phyloP scores from a whole-genome alignment of 202 grass and related monocot species.

The Carex arenaria region DNA sequence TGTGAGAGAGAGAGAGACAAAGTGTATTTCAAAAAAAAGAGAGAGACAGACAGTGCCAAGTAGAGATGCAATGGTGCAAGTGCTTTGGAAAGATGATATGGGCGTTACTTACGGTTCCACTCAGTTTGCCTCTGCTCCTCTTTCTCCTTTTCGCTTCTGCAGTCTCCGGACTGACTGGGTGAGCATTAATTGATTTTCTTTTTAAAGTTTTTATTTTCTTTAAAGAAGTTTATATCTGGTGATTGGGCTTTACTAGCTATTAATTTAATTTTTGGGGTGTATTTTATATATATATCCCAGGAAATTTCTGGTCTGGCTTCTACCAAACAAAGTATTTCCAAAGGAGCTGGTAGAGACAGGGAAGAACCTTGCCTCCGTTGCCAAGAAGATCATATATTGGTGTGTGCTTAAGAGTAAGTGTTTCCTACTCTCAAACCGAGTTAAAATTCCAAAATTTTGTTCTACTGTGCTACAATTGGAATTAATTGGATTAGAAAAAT shows the following conservation, averaged over 20 bases:
- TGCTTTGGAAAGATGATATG: background rate
- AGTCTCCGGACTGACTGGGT: background rate
- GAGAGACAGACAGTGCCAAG: no score
- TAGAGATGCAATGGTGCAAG: background rate
- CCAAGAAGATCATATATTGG: background rate
- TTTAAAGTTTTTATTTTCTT: background rate
- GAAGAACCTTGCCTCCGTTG: background rate
- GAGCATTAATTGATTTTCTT: background rate
- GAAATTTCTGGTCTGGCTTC: background rate
- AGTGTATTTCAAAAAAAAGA: no score
- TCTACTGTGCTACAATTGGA: background rate
- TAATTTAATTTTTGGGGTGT: background rate
- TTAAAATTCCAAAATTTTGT: background rate
- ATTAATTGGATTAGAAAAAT: background rate
- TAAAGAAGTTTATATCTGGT: background rate
- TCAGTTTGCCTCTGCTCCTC: background rate
- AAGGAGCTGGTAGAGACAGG: background rate
- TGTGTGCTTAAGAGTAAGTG: slow-evolving; percentile 2
- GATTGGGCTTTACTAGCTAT: background rate
- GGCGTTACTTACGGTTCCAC: background rate
- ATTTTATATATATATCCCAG: background rate
- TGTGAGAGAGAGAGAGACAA: background rate
- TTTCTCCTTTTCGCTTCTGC: background rate
- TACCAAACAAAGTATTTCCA: background rate
- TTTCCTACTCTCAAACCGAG: background rate